phyloP scores from a whole-genome alignment of 345 rosid genomes.

The Dimocarpus longan region DNA sequence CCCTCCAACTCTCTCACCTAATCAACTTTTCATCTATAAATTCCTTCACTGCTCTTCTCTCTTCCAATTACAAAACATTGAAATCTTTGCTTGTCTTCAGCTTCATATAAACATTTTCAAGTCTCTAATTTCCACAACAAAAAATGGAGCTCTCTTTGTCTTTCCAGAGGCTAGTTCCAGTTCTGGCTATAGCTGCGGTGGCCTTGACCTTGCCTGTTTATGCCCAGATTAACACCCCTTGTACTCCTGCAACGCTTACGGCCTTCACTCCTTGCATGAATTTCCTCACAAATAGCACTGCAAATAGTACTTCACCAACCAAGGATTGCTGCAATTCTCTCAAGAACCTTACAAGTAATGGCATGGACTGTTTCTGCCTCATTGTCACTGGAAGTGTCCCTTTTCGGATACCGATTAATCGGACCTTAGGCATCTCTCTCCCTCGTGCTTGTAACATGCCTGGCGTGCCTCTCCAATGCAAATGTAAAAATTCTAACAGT shows the following conservation, averaged over 20 bases:
- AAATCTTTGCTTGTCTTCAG: neutral
- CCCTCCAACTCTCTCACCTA: conserved; percentile 25
- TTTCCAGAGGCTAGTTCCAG: neutral
- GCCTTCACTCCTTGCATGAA: conserved; percentile 70
- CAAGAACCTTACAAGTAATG: conserved; percentile 51
- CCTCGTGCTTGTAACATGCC: conserved; percentile 90
- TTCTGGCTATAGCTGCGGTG: conserved; percentile 20
- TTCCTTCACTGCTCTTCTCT: neutral
- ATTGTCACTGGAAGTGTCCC: conserved; percentile 69
- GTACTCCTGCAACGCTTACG: conserved; percentile 54
- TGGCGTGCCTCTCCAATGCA: conserved; percentile 77
- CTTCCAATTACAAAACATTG: conserved; percentile 19
- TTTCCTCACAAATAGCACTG: conserved; percentile 62
- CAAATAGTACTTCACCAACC: conserved; percentile 58
- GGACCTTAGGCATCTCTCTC: conserved; percentile 75
- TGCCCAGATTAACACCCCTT: conserved; percentile 52
- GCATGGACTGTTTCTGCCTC: conserved; percentile 77
- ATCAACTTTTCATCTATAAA: conserved; percentile 35
- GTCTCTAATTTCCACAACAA: neutral
- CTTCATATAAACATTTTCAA: neutral
- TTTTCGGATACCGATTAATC: conserved; percentile 67
- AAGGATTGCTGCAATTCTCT: conserved; percentile 66
- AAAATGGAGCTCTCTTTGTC: conserved; percentile 27
- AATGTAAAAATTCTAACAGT: conserved; percentile 34
- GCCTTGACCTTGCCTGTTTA: conserved; percentile 35